These are phyloP conservation scores for Dissophora ornata DNA, from an alignment of 192 early-diverging fungal genomes.

Conservation along the genomic window DNA sequence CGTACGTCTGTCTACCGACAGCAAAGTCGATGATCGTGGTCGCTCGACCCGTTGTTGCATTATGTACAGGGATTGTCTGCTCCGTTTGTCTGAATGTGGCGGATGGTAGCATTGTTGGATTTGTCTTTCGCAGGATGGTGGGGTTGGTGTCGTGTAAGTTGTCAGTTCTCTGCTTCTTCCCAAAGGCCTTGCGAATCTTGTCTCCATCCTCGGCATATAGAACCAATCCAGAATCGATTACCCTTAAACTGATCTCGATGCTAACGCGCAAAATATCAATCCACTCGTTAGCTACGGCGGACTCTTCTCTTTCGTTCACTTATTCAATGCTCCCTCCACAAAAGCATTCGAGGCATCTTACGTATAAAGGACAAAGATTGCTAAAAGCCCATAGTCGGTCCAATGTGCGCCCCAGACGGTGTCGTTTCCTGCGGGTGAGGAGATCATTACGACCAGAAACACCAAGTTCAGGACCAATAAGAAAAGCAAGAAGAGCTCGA, in stretches of 20 bases:
- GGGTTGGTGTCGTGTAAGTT: constrained; percentile 54
- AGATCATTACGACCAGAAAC: constrained; percentile 56
- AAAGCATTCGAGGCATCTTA: constrained; percentile 25
- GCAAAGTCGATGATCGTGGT: constrained; percentile 47
- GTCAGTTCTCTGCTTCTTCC: constrained; percentile 34
- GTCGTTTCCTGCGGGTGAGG: constrained; percentile 26
- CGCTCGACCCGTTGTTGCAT: constrained; percentile 7
- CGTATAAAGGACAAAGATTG: constrained; percentile 65
- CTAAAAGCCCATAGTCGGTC: constrained; percentile 61
- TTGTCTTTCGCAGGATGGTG: constrained; percentile 37
- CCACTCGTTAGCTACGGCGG: too few species aligned
- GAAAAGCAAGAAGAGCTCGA: constrained; percentile 59
- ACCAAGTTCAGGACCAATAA: constrained; percentile 57
- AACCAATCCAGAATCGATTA: constrained; percentile 55
- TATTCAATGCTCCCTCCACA: too few species aligned
- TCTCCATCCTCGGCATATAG: constrained; percentile 49
- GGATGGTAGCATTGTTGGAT: constrained; percentile 7
- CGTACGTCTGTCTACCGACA: constrained; percentile 24
- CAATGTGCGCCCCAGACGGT: constrained; percentile 58
- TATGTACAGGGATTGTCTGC: constrained; percentile 3
- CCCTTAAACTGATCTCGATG: constrained; percentile 48
- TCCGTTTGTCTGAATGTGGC: constrained; percentile 3
- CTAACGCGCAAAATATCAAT: too few species aligned
- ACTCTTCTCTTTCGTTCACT: too few species aligned
- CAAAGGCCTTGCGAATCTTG: constrained; percentile 40